These are phyloP conservation scores for Trichophaea hybrida DNA, from an alignment of 2,329 filamentous ascomycete genomes.

Conservation along the genomic window DNA sequence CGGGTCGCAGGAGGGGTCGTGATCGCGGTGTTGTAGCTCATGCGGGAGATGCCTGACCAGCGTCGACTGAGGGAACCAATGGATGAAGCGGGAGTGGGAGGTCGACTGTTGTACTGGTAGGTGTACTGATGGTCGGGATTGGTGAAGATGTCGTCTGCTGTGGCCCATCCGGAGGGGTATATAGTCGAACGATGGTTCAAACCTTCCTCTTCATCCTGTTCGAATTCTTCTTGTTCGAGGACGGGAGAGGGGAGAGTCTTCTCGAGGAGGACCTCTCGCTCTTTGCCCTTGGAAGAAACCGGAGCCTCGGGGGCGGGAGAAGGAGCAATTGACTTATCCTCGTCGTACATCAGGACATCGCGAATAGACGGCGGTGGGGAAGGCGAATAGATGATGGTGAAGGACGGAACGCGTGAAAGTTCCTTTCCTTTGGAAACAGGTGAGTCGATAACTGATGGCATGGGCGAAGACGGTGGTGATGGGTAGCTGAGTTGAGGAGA, in stretches of 20 bases:
- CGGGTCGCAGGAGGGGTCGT: slow-evolving; percentile 1
- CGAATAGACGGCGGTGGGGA: not conserved
- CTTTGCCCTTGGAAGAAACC: not conserved
- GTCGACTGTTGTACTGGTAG: not conserved
- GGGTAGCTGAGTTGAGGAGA: not conserved
- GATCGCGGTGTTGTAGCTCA: slow-evolving; percentile 1
- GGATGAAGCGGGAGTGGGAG: not conserved
- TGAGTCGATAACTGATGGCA: not conserved
- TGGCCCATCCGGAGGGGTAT: not conserved
- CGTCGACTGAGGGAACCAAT: not conserved
- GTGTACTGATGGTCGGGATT: not conserved
- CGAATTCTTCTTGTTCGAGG: not conserved
- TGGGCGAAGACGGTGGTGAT: not conserved
- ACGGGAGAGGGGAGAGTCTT: not conserved
- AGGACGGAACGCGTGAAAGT: slow-evolving; percentile 2
- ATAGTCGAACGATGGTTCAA: not conserved
- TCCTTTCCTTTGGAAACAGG: not conserved
- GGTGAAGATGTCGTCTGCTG: slow-evolving; percentile 1
- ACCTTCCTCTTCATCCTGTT: not conserved
- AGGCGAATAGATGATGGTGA: not conserved
- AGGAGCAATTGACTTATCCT: not conserved
- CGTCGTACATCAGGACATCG: not conserved
- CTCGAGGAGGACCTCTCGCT: not conserved
- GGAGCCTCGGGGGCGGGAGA: not conserved
- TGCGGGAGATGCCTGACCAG: slow-evolving; percentile 4